Evolutionary conservation across 23 red algal genomes (phyloP).

Genomic region (Cyanidioschyzon merolae): DNA sequence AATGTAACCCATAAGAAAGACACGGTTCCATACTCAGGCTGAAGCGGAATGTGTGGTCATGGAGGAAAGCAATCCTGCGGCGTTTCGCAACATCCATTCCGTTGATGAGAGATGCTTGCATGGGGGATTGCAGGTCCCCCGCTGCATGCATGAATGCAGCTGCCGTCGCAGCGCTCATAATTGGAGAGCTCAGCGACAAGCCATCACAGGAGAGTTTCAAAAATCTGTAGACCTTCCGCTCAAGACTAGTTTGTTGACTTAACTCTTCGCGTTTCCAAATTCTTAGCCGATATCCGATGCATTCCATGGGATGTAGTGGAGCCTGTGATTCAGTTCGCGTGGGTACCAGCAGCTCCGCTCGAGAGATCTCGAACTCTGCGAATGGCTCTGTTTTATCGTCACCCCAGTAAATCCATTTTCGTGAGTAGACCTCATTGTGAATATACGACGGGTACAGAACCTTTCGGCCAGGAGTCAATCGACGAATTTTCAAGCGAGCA

Average conservation of each 20-base stretch:
- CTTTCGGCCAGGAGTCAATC: not conserved
- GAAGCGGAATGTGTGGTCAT: constrained; percentile 1
- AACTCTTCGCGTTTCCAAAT: not conserved
- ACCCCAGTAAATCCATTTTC: not conserved
- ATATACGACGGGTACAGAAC: not conserved
- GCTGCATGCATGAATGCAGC: not conserved
- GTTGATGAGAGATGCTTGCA: not conserved
- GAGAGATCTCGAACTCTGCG: not conserved
- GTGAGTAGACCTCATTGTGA: not conserved
- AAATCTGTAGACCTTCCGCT: not conserved
- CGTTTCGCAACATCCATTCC: not conserved
- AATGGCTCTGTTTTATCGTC: not conserved
- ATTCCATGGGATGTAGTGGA: constrained; percentile 3
- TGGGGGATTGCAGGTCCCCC: not conserved
- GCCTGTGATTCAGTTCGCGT: not conserved
- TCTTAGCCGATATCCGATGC: not conserved
- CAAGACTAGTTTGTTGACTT: not conserved
- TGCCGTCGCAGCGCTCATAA: constrained; percentile 4
- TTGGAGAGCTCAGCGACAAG: not conserved
- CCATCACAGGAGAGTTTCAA: not conserved
- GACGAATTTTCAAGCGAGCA: not conserved
- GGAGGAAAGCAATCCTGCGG: not conserved
- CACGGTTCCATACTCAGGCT: constrained; percentile 13
- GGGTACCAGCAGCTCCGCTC: not conserved
- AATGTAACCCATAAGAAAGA: not conserved